phyloP scores from a whole-genome alignment of 202 grass and related monocot species.

The Saccharum hybrid region DNA sequence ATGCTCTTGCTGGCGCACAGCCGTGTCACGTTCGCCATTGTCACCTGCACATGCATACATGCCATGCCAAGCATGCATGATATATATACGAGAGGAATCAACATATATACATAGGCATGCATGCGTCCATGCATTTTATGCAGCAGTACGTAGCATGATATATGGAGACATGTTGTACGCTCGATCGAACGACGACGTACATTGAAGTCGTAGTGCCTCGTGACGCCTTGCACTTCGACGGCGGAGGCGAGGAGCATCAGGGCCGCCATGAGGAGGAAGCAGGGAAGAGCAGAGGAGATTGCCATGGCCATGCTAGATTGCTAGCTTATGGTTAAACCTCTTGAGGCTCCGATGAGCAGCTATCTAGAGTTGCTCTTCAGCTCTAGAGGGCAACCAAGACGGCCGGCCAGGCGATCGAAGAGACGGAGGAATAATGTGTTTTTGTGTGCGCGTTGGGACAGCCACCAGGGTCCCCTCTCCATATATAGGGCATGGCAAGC shows the following conservation, averaged over 20 bases:
- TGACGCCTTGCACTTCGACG: slow-evolving; percentile 51
- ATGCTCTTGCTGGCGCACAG: slow-evolving; percentile 75
- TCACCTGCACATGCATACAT: slow-evolving; percentile 47
- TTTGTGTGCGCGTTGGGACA: slow-evolving; percentile 11
- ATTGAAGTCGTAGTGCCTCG: slow-evolving; percentile 72
- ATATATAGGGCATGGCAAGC: slow-evolving; percentile 49
- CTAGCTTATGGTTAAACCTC: background rate
- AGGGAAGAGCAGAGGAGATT: slow-evolving; percentile 38
- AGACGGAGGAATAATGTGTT: background rate
- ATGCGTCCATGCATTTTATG: background rate
- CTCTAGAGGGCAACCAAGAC: slow-evolving; percentile 5
- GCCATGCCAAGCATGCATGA: background rate
- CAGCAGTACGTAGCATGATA: background rate
- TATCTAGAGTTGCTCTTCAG: background rate
- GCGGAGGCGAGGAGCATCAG: slow-evolving; percentile 44
- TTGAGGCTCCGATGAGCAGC: slow-evolving; percentile 14
- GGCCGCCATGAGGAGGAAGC: slow-evolving; percentile 48
- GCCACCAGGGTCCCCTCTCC: background rate
- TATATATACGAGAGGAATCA: too few relatives aligned
- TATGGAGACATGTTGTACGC: background rate
- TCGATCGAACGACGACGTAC: slow-evolving; percentile 22
- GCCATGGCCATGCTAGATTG: slow-evolving; percentile 29
- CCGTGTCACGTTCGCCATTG: slow-evolving; percentile 77
- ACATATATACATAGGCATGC: background rate
- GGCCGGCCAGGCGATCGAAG: background rate